A percentile compares a stretch with the other conserved stretches of the same genome.
Conservation (phyloP, 176 grass and related monocot genomes). For the Calamus simplicifolius region DNA sequence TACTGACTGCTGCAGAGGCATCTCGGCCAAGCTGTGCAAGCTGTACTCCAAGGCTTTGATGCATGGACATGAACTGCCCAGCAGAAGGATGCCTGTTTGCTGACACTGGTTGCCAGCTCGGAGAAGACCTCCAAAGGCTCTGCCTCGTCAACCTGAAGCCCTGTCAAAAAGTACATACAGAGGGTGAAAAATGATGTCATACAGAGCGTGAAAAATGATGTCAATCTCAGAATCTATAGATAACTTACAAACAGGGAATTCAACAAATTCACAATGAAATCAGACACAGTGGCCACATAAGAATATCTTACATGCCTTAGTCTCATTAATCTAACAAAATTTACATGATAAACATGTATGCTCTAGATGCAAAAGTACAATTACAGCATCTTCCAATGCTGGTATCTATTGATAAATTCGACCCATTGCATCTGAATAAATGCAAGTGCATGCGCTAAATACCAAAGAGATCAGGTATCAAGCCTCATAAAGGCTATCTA, state of each 20-base stretch:
- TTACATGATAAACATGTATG: no score
- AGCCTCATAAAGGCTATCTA: no score
- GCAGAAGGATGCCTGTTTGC: conserved; percentile 46
- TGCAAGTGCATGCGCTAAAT: no score
- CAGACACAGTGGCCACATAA: no score
- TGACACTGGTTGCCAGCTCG: conserved; percentile 58
- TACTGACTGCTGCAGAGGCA: conserved; percentile 46
- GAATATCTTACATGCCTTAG: no score
- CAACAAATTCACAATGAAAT: background rate
- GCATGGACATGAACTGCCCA: conserved; percentile 59
- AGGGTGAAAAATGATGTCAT: background rate
- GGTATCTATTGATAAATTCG: no score
- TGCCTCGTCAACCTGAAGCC: conserved; percentile 70
- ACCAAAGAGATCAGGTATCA: no score
- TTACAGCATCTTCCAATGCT: no score
- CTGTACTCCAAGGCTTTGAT: conserved; percentile 67
- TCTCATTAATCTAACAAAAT: no score
- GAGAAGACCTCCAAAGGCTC: conserved; percentile 48
- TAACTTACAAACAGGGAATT: background rate
- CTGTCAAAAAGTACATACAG: conserved; percentile 12
- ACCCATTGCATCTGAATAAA: no score
- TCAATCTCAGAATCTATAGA: conserved; percentile 1
- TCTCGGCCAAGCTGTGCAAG: conserved; percentile 64
- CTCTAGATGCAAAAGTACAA: no score
- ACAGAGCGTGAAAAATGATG: background rate